Evolutionary conservation across 306 rosid species (phyloP).

Genomic region (Casuarina glauca): DNA sequence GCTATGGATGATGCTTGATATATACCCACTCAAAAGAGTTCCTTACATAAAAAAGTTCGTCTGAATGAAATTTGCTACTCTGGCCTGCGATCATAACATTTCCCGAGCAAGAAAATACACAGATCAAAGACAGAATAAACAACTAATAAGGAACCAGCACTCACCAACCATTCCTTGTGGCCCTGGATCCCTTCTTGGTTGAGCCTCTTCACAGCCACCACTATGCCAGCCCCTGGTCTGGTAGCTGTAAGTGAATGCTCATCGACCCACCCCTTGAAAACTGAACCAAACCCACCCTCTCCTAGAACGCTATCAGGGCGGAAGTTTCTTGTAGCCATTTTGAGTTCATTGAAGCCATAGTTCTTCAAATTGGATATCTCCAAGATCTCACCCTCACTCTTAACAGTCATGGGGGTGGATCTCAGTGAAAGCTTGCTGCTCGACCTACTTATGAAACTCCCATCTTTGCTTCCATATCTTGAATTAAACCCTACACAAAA

Average conservation of each 20-base stretch:
- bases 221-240: constrained; percentile 77
- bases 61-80: constrained; percentile 6
- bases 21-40: neutral
- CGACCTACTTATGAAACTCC: constrained; percentile 41
- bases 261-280: constrained; percentile 93
- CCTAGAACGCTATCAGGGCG: constrained; percentile 95
- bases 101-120: constrained; percentile 12
- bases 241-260: constrained; percentile 68
- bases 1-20: neutral
- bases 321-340: constrained; percentile 78
- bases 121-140: neutral
- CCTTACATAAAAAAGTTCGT: neutral
- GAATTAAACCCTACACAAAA: constrained; percentile 62
- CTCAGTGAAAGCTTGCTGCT: constrained; percentile 63
- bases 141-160: constrained; percentile 25
- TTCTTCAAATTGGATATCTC: constrained; percentile 68
- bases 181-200: constrained; percentile 90
- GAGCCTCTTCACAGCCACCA: constrained; percentile 90
- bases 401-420: constrained; percentile 59
- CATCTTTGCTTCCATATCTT: constrained; percentile 60
- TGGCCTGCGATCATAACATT: constrained; percentile 20
- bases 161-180: constrained; percentile 94
- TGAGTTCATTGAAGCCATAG: constrained; percentile 66
- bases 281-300: constrained; percentile 98
- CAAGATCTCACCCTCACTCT: constrained; percentile 83